These are phyloP conservation scores for Euphorbia lathyris DNA, from an alignment of 345 rosid species.

Conservation along the genomic window DNA sequence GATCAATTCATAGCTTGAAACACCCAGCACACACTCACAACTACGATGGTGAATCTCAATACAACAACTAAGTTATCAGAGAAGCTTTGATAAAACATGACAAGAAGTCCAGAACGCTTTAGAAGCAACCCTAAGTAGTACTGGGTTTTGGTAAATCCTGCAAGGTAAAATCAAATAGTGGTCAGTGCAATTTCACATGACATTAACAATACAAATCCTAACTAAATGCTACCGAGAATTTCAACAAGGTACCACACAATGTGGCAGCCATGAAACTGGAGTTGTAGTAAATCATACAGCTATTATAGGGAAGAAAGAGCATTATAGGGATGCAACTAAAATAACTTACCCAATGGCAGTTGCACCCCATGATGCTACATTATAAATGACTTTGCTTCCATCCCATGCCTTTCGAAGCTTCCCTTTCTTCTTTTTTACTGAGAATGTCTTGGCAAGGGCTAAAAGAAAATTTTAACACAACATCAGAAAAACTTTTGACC, in stretches of 20 bases:
- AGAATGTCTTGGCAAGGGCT: slow-evolving; percentile 91
- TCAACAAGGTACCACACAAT: background rate
- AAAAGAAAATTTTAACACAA: slow-evolving; percentile 17
- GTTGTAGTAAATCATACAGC: background rate
- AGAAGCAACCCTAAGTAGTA: slow-evolving; percentile 65
- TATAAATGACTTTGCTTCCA: slow-evolving; percentile 90
- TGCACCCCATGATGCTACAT: slow-evolving; percentile 98
- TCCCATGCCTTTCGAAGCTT: slow-evolving; percentile 99
- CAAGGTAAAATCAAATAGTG: background rate
- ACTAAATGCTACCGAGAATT: background rate
- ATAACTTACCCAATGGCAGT: slow-evolving; percentile 77
- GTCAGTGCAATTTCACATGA: background rate
- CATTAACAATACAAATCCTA: background rate
- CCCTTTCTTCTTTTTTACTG: slow-evolving; percentile 77
- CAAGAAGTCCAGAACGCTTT: slow-evolving; percentile 92
- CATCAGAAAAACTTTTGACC: slow-evolving; percentile 15
- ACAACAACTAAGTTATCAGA: slow-evolving; percentile 35
- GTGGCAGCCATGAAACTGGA: background rate
- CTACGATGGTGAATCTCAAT: slow-evolving; percentile 22
- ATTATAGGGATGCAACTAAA: background rate
- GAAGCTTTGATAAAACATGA: slow-evolving; percentile 76
- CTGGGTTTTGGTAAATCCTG: slow-evolving; percentile 95
- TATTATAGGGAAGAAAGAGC: background rate
- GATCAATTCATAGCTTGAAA: slow-evolving; percentile 24
- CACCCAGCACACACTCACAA: slow-evolving; percentile 24